phyloP scores from a whole-genome alignment of 1,284 basidiomycete genomes.

The Cutaneotrichosporon sp. region DNA sequence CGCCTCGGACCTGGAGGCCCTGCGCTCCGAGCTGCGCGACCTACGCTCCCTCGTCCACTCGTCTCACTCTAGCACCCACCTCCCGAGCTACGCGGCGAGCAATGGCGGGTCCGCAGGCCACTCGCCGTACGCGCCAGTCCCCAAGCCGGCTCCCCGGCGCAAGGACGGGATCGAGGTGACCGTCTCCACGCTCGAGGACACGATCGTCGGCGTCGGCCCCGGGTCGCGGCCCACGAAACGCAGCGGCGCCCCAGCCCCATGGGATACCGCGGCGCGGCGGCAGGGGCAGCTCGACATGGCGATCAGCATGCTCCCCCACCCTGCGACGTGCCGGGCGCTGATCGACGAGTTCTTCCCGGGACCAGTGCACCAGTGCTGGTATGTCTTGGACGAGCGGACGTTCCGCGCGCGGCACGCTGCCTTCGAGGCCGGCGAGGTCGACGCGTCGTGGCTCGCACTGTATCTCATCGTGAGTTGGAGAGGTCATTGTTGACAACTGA shows the following conservation, averaged over 20 bases:
- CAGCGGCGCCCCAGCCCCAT: background rate
- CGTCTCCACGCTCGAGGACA: background rate
- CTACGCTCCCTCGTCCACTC: background rate
- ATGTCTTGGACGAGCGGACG: constrained; percentile 2
- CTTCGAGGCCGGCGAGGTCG: constrained; percentile 1
- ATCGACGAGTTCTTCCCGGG: constrained; percentile 8
- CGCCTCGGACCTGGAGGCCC: constrained; percentile 7
- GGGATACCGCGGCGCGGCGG: background rate
- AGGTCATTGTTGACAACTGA: constrained; percentile 1
- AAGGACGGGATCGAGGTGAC: constrained; percentile 2
- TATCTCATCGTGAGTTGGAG: constrained; percentile 25
- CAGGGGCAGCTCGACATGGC: background rate
- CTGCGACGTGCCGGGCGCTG: background rate
- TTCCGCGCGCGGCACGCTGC: constrained; percentile 1
- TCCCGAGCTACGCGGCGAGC: background rate
- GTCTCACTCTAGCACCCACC: background rate
- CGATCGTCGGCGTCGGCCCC: background rate
- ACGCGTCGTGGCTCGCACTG: constrained; percentile 26
- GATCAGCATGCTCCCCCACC: background rate
- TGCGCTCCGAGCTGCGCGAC: constrained; percentile 7
- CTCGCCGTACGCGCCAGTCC: background rate
- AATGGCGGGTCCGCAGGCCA: background rate
- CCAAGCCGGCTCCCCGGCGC: background rate
- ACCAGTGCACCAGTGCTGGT: constrained; percentile 4
- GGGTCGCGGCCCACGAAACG: constrained; percentile 2